Evolutionary conservation across 2,329 filamentous ascomycete genomes (phyloP), one percentile per base, ranked within the genome.

Genomic region (Tolypocladium sp.): DNA sequence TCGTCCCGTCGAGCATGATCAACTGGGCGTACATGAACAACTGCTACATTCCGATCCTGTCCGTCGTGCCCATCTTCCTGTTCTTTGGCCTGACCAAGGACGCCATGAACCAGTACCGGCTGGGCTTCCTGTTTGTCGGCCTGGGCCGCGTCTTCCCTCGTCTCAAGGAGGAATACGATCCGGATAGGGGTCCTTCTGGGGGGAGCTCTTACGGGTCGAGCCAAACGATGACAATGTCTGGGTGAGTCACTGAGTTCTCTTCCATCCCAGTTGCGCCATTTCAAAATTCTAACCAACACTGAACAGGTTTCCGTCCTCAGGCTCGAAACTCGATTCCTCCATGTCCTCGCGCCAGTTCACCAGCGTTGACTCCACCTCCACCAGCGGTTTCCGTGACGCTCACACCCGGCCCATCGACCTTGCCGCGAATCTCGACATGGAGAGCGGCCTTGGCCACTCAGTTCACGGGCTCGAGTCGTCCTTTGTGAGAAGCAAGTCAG

Each of bases 11-110:
- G 33, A 71, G 70, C 60, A 57, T 71, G 20, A 63, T 81, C 17
- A 65, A 67, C 15, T 78, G 77, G 56, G 57, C 67, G 1, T 65
- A 72, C 55, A 63, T 81, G 64, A 80, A 81, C 63, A 73, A 75
- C 60, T 73, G 72, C 57, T 85, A 80, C 70, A 74, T 84, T 25
- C 62, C 75, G 27, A 78, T 82, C 57, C 56, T 80, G 2, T 77
- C 79, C 2, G 71, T 75, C 5, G 65, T 80, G 1, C 73, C 77
- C 54, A 74, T 84, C 55, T 79, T 84, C 49, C 49, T 76, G 37
- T 83, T 82, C 68, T 85, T 85, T 58, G 82, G 83, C 53, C 77
- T 77, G 60, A 82, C 79, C n/a, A 75, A 74, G 33, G 82, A 84
- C 37, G 79, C 80, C 13, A 70, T 78, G 61, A 80, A 80, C 59